Evolutionary conservation across 78 protist species (phyloP).

Genomic region (Dictyostelium purpureum): DNA sequence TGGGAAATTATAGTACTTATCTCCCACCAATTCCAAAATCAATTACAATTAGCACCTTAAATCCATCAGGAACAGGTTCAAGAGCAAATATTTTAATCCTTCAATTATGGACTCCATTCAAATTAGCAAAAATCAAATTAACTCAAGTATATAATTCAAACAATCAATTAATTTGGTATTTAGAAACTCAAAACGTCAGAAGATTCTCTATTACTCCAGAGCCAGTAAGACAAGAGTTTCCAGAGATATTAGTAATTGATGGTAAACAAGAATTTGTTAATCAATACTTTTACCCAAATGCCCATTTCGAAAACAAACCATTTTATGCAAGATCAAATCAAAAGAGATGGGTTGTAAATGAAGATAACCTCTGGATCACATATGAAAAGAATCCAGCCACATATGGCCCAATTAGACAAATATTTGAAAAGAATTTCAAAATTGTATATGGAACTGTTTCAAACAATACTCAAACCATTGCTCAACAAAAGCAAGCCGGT

Average conservation of each 20-base stretch:
- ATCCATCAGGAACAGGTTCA: conserved; percentile 33
- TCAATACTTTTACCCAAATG: conserved; percentile 7
- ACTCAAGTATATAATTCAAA: background rate
- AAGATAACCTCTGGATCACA: background rate
- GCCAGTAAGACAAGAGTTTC: background rate
- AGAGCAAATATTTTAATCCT: conserved; percentile 43
- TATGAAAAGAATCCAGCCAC: conserved; percentile 16
- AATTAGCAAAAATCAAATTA: conserved; percentile 15
- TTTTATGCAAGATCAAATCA: background rate
- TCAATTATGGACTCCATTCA: background rate
- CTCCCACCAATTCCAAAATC: conserved; percentile 17
- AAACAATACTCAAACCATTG: background rate
- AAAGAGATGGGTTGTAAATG: background rate
- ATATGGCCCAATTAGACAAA: conserved; percentile 51
- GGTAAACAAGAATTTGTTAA: background rate
- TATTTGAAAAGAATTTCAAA: conserved; percentile 28
- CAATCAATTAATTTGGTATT: background rate
- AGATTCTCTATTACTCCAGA: background rate
- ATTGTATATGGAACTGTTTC: conserved; percentile 25
- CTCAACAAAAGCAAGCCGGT: conserved; percentile 14
- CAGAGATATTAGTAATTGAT: background rate
- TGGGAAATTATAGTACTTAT: background rate
- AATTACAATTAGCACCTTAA: background rate
- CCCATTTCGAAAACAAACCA: background rate
- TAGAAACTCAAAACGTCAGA: conserved; percentile 19